These are phyloP conservation scores for Zygosaccharomyces pseudobailii DNA, from an alignment of 1,139 yeast species.

Conservation along the genomic window DNA sequence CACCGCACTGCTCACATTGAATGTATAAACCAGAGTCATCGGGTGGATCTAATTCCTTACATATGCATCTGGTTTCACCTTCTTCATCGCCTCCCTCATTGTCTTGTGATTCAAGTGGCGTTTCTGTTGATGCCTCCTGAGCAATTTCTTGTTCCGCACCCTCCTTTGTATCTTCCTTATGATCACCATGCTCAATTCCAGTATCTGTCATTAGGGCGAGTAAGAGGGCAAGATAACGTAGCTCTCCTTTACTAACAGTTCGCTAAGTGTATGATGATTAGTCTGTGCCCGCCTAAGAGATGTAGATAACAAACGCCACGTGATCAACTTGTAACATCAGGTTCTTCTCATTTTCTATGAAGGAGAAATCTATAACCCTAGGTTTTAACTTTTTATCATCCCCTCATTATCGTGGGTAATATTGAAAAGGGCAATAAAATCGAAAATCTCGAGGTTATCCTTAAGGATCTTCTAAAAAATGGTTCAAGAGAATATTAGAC, in stretches of 20 bases:
- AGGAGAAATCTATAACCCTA: too few relatives aligned
- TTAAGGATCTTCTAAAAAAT: too few relatives aligned
- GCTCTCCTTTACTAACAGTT: too few relatives aligned
- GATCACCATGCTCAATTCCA: background rate
- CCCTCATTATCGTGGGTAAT: too few relatives aligned
- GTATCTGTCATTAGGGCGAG: background rate
- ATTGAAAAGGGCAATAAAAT: too few relatives aligned
- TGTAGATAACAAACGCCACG: background rate
- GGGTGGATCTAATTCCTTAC: slow-evolving; percentile 57
- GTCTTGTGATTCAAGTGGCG: slow-evolving; percentile 2
- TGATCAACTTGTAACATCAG: background rate
- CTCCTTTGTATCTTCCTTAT: background rate
- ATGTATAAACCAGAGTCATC: slow-evolving; percentile 63
- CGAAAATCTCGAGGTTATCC: too few relatives aligned
- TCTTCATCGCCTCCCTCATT: slow-evolving; percentile 46
- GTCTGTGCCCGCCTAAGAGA: background rate
- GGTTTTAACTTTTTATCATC: too few relatives aligned
- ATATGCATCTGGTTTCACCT: slow-evolving; percentile 85
- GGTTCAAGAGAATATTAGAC: too few relatives aligned
- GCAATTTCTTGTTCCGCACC: background rate
- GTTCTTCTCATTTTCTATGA: too few relatives aligned
- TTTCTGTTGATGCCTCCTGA: background rate
- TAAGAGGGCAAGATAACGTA: too few relatives aligned
- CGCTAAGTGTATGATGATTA: background rate
- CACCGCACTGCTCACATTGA: slow-evolving; percentile 85